Evolutionary conservation across 2,329 filamentous ascomycete genomes (phyloP), one percentile per base, ranked within the genome.

Genomic region (Colletotrichum gloeosporioides): DNA sequence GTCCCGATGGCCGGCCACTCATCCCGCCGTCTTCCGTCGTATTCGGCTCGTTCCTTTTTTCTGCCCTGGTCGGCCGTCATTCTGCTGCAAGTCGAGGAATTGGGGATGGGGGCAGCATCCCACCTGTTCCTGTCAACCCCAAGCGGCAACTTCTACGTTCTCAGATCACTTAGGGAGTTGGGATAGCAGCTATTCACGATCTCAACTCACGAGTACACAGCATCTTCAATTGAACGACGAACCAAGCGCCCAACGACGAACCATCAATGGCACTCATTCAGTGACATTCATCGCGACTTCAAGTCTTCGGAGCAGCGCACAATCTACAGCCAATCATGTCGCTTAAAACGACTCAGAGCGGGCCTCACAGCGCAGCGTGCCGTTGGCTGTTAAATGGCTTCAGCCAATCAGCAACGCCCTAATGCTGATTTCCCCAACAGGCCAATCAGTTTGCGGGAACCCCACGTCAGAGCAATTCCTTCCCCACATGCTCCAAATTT

Each of bases 401-500:
- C 39, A n/a, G 7, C 73, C 73, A 76, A 73, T 76, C 31, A 63
- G 12, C 22, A 25, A 8, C 18, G 7, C 31, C 34, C 69, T n/a
- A 67, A 73, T 57, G 39, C 53, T 49, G 57, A 73, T 73, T 76
- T 57, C 55, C 31, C n/a, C 12, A 16, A 32, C 27, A 16, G 32
- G 69, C 70, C 72, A 69, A 39, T 63, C 34, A 57, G 59, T 61
- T 36, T 69, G 39, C 63, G 73, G 73, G 44, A 16, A 49, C 57
- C 73, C 73, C 73, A 76, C 32, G 32, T 71, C 63, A 27, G 64
- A 32, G 34, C 70, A 39, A 57, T 57, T 18, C 36, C 27, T 18
- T 32, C 69, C 73, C 73, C 73, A 73, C 49, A 57, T 25, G 29
- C 69, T 64, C 73, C 73, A 76, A 73, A 69, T 49, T 63, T 73